Evolutionary conservation across 371 early-diverging fungal species (phyloP).

Genomic region (Thermomucor indicae-seudaticae): DNA sequence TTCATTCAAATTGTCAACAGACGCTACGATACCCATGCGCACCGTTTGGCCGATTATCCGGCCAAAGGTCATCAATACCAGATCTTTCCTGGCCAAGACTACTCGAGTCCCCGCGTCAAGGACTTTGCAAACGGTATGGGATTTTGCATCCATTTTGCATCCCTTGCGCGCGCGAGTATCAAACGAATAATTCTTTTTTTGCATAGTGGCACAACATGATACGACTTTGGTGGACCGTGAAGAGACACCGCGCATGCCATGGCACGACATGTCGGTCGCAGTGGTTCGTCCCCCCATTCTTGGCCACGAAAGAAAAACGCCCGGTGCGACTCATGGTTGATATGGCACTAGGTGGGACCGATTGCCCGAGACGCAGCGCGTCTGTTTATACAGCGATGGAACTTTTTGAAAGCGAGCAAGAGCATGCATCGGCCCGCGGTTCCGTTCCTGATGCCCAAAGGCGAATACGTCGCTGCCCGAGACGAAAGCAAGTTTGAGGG

Average conservation of each 20-base stretch:
- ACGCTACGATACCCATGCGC: conserved; percentile 82
- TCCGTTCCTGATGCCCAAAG: conserved; percentile 79
- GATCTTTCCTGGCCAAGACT: conserved; percentile 85
- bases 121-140: conserved; percentile 75
- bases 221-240: conserved; percentile 56
- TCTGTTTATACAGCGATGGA: conserved; percentile 94
- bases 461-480: conserved; percentile 70
- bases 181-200: background rate
- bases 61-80: conserved; percentile 40
- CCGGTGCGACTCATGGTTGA: no score
- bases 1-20: conserved; percentile 21
- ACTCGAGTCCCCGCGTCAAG: conserved; percentile 87
- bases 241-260: conserved; percentile 82
- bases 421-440: conserved; percentile 55
- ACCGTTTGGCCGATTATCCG: conserved; percentile 73
- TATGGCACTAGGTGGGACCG: conserved; percentile 50
- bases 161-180: background rate
- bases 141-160: background rate
- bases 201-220: conserved; percentile 47
- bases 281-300: conserved; percentile 31
- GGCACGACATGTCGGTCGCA: conserved; percentile 90
- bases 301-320: no score
- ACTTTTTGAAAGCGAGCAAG: conserved; percentile 74
- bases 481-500: conserved; percentile 65
- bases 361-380: conserved; percentile 82